Percentiles rank a stretch among this genome's conserved stretches.
Conservation (phyloP, 139 green algal genomes). For the Desmodesmus armatus region DNA sequence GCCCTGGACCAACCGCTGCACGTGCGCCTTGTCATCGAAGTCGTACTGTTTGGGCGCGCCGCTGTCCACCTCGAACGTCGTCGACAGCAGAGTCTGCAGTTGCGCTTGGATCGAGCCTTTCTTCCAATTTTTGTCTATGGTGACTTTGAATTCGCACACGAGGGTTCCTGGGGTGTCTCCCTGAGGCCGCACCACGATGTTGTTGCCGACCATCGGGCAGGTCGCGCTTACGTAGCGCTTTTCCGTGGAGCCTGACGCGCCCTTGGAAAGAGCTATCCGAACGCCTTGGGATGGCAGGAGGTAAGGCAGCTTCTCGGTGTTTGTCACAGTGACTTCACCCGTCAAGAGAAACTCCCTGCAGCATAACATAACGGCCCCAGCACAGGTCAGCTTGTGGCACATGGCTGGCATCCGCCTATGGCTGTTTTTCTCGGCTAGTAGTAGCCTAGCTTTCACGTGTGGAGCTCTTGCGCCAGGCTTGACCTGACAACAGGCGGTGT, state of each 20-base stretch:
- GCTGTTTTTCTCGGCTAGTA: too few relatives aligned
- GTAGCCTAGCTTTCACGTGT: too few relatives aligned
- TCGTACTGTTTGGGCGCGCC: neutral
- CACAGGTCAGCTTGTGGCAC: too few relatives aligned
- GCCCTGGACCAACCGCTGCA: too few relatives aligned
- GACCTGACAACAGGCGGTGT: too few relatives aligned
- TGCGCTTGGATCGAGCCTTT: slow-evolving; percentile 16
- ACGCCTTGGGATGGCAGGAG: too few relatives aligned
- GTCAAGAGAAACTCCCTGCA: too few relatives aligned
- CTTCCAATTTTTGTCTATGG: neutral
- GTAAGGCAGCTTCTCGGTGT: slow-evolving; percentile 21
- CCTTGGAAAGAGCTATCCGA: too few relatives aligned
- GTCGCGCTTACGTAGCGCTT: neutral
- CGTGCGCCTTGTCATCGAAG: neutral
- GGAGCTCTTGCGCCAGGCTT: too few relatives aligned
- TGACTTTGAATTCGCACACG: neutral
- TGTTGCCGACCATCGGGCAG: too few relatives aligned
- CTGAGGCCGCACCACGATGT: slow-evolving; percentile 28
- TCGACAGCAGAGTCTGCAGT: neutral
- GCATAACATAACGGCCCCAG: too few relatives aligned
- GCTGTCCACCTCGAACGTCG: slow-evolving; percentile 1
- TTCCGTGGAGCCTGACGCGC: neutral
- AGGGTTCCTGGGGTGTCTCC: neutral
- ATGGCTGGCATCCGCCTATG: neutral
- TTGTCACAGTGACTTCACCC: slow-evolving; percentile 10